Percentiles rank a stretch among this genome's conserved stretches.
Evolutionary conservation across 2,329 filamentous ascomycete species (phyloP).

Genomic region (Alternaria atra): DNA sequence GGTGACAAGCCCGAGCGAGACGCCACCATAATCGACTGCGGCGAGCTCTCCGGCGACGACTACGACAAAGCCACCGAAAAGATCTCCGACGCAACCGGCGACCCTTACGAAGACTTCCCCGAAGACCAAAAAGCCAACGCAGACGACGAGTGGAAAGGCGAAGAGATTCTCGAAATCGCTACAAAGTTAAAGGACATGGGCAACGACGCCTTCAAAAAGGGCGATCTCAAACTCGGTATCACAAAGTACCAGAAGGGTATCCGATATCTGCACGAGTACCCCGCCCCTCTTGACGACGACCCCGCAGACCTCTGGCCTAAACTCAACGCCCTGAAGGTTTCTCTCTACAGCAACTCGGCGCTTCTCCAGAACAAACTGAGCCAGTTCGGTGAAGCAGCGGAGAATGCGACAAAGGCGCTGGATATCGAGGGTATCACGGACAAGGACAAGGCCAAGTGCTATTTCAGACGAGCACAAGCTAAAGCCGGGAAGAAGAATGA

Average conservation of each 20-base stretch:
- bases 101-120: slow-evolving; percentile 94
- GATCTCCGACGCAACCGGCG: slow-evolving; percentile 80
- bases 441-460: slow-evolving; percentile 86
- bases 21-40: slow-evolving; percentile 74
- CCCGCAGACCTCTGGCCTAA: slow-evolving; percentile 71
- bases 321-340: slow-evolving; percentile 79
- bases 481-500: slow-evolving; percentile 81
- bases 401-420: slow-evolving; percentile 77
- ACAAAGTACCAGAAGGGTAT: slow-evolving; percentile 95
- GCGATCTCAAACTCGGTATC: slow-evolving; percentile 74
- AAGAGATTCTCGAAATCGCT: slow-evolving; percentile 79
- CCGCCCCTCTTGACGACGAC: slow-evolving; percentile 73
- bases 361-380: slow-evolving; percentile 84
- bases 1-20: slow-evolving; percentile 81
- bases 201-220: slow-evolving; percentile 88
- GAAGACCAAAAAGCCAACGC: slow-evolving; percentile 71
- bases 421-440: slow-evolving; percentile 70
- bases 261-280: slow-evolving; percentile 87
- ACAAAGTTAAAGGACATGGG: slow-evolving; percentile 88
- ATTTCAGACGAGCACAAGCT: slow-evolving; percentile 84
- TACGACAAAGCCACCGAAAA: slow-evolving; percentile 73
- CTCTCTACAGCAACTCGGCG: slow-evolving; percentile 87
- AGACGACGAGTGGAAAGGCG: slow-evolving; percentile 69
- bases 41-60: slow-evolving; percentile 78
- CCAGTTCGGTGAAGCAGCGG: slow-evolving; percentile 73